Base-by-base conservation (phyloP, 345 rosid species). In the Eucalyptus tenuipes region DNA sequence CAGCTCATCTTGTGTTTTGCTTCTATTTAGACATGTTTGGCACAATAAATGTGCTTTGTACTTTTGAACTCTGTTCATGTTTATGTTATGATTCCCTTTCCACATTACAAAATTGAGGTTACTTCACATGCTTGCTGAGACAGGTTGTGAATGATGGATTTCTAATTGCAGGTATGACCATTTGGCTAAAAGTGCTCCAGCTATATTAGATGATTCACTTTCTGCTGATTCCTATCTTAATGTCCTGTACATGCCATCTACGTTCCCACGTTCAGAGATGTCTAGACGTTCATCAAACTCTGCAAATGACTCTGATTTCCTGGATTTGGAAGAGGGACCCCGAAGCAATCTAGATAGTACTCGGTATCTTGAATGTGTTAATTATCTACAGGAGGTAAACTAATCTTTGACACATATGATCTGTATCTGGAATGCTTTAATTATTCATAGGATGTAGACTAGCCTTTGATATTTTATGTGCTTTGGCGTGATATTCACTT, bases 191-290 rank as follows among this genome's bases (percentile, higher is more conserved):
- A 96, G 98, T 89, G 99, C 99, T 61, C 99, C 99, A 14, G 96
- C 99, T 86, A 96, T 97, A 92, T 95, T 97, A 96, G 99, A 96
- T 79, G 99, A 97, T 91, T 96, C 99, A 49, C 96, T 96, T 87
- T 97, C 99, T 88, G 98, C 99, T 82, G 99, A 97, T 94, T 97
- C 99, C 86, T 97, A 97, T 92, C 95, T 96, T 64, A 96, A 96
- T 93, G 97, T 97, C 80, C 91, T 97, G 49, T 93, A 96, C 93
- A 97, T 97, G 96, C 99, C 99, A 88, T 94, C 99, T 66, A 97
- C 99, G 50, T 96, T 96, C 88, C 99, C 99, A 84, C 99, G 98
- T 57, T 95, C 99, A 84, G 99, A 97, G 93, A 92, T 95, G 92
- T 96, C 97, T 79, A 94, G 99, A 91, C 93, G 93, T 57, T 95